Base-by-base conservation (phyloP, 768 basidiomycete species). In the Megacollybia marginata region DNA sequence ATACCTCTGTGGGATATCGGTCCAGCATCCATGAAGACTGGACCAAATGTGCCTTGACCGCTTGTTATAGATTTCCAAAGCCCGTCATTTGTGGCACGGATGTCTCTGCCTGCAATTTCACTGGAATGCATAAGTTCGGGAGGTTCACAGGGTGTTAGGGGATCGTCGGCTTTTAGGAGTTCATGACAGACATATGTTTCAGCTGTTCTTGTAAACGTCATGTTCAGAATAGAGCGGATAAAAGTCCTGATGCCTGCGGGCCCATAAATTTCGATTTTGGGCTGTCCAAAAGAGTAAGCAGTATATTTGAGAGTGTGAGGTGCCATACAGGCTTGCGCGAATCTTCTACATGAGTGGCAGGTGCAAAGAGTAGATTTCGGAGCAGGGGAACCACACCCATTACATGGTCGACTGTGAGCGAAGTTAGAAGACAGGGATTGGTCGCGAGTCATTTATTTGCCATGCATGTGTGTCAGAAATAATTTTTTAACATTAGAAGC, bases 401-500 rank as follows among this genome's bases (percentile, higher is more conserved):
- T 42, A 79, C 73, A 63, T 92, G 88, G 62, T 89, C 85, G 33
- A 79, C 88, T 72, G 51, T 78, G 35, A 28, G 23, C 23, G 6
- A 28, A 28, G 6, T 28, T 6, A 28, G 23, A 28, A 28, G 23
- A 28, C 23, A 28, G 23, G 23, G 23, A 28, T 28, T 28, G 23
- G 6, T 6, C 23, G 6, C 23, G 6, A 28, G 23, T 28, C 23
- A 6, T 3, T 28, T 28, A 28, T 28, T 28, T 59, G 83, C 90
- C 79, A 58, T 92, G 90, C 79, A 91, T 82, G 57, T 92, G 91
- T 1, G 90, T 92, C 47, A 92, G 72, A 62, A 92, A 91, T 42
- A 93, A 75, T 58, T 84, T 88, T 2, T 66, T 65, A 28, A 92
- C 69, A 69, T 73, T 49, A 81, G 57, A 45, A 59, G 57, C 36